phyloP scores from a whole-genome alignment of 305 asterid genomes.

The Striga hermonthica region DNA sequence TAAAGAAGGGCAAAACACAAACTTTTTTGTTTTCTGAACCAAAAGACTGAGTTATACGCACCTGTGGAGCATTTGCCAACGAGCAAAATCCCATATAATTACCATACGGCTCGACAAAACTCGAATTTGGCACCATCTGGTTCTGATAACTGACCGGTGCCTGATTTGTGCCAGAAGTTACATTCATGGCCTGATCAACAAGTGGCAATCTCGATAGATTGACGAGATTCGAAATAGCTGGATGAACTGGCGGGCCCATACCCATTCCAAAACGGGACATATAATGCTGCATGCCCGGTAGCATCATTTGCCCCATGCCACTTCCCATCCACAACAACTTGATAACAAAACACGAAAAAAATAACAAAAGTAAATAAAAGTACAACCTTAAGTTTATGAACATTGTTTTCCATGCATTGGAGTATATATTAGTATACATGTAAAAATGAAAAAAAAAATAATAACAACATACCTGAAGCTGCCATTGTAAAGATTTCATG shows the following conservation, averaged over 20 bases:
- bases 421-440: neutral
- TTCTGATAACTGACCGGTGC: slow-evolving; percentile 44
- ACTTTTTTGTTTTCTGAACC: too few relatives aligned
- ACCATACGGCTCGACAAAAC: slow-evolving; percentile 57
- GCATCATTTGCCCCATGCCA: slow-evolving; percentile 73
- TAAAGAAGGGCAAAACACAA: neutral
- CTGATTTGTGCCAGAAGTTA: slow-evolving; percentile 38
- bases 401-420: neutral
- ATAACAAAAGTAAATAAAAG: neutral
- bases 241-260: slow-evolving; percentile 46
- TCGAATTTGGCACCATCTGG: slow-evolving; percentile 46
- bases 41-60: slow-evolving; percentile 1
- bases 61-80: slow-evolving; percentile 61
- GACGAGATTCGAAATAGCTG: slow-evolving; percentile 54
- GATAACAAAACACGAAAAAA: neutral
- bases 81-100: slow-evolving; percentile 55
- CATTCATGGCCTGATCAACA: slow-evolving; percentile 40
- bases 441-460: too few relatives aligned
- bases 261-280: slow-evolving; percentile 66
- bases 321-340: slow-evolving; percentile 90
- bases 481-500: slow-evolving; percentile 79
- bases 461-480: slow-evolving; percentile 59
- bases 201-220: slow-evolving; percentile 49
- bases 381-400: neutral
- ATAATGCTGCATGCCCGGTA: slow-evolving; percentile 66